phyloP scores from a whole-genome alignment of 2,329 filamentous ascomycete species.

The Macroventuria anomochaeta region DNA sequence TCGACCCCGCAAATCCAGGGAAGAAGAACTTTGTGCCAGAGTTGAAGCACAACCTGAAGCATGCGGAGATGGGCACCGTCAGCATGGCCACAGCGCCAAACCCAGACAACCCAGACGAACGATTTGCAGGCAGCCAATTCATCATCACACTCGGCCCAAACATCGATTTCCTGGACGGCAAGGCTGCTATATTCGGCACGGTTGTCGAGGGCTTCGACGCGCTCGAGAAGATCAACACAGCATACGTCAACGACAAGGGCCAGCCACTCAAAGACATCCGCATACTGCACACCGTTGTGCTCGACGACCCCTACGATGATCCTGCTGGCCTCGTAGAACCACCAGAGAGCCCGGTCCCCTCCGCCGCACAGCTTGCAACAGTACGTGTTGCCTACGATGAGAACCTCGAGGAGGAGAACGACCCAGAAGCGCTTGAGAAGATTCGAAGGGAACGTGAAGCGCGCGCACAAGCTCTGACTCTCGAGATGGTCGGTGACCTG shows the following conservation, averaged over 20 bases:
- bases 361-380: slow-evolving; percentile 84
- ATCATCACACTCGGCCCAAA: slow-evolving; percentile 89
- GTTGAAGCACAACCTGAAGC: slow-evolving; percentile 85
- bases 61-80: slow-evolving; percentile 86
- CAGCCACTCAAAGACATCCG: slow-evolving; percentile 92
- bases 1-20: slow-evolving; percentile 66
- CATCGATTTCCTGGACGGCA: slow-evolving; percentile 88
- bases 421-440: slow-evolving; percentile 81
- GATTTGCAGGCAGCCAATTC: slow-evolving; percentile 89
- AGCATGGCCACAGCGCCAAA: slow-evolving; percentile 94
- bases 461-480: slow-evolving; percentile 87
- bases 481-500: slow-evolving; percentile 97
- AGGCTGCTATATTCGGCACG: slow-evolving; percentile 92
- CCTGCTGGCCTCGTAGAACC: slow-evolving; percentile 78
- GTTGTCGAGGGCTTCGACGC: slow-evolving; percentile 96
- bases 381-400: slow-evolving; percentile 92
- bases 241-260: slow-evolving; percentile 85
- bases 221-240: slow-evolving; percentile 88
- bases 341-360: slow-evolving; percentile 78
- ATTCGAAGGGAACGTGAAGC: slow-evolving; percentile 86
- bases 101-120: slow-evolving; percentile 76
- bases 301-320: slow-evolving; percentile 92
- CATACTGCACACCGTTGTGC: slow-evolving; percentile 87
- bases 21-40: slow-evolving; percentile 83
- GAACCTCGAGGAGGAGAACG: slow-evolving; percentile 76